Conservation (phyloP, 352 stramenopile genomes). For the Globisporangium camurandrum region DNA sequence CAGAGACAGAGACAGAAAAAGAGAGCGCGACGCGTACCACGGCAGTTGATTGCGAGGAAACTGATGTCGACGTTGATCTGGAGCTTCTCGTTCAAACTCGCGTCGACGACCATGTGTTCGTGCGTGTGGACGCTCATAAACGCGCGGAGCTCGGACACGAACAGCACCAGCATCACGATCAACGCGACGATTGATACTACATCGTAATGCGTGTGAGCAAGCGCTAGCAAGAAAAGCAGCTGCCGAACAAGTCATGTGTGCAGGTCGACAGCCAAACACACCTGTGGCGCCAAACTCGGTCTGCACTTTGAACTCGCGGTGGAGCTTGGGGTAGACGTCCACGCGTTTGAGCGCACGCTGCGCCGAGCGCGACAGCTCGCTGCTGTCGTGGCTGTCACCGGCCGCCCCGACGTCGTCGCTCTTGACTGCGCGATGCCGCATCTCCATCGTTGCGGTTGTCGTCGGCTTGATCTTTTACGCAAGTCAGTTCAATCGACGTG, state of each 20-base stretch:
- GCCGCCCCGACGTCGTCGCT: constrained; percentile 34
- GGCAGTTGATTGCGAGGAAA: constrained; percentile 94
- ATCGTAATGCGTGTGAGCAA: too few relatives aligned
- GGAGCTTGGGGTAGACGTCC: constrained; percentile 94
- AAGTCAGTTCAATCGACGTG: too few relatives aligned
- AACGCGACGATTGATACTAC: constrained; percentile 82
- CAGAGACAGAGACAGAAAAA: not conserved
- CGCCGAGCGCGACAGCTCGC: constrained; percentile 31
- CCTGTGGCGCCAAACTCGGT: constrained; percentile 88
- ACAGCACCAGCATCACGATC: constrained; percentile 86
- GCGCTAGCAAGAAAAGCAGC: too few relatives aligned
- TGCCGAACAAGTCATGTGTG: too few relatives aligned
- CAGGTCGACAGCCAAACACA: too few relatives aligned
- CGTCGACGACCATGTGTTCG: constrained; percentile 96
- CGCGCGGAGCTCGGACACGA: constrained; percentile 83
- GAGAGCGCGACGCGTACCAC: too few relatives aligned
- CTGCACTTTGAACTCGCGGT: constrained; percentile 93
- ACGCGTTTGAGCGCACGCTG: constrained; percentile 69
- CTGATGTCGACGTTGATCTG: constrained; percentile 97
- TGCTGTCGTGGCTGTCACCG: constrained; percentile 23
- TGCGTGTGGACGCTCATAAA: constrained; percentile 79
- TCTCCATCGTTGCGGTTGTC: constrained; percentile 11
- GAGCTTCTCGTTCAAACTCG: constrained; percentile 91
- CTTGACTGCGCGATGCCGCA: constrained; percentile 54
- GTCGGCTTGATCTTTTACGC: not conserved